These are phyloP conservation scores for Trichoderma citrinoviride DNA, from an alignment of 2,329 filamentous ascomycete genomes.

Conservation along the genomic window DNA sequence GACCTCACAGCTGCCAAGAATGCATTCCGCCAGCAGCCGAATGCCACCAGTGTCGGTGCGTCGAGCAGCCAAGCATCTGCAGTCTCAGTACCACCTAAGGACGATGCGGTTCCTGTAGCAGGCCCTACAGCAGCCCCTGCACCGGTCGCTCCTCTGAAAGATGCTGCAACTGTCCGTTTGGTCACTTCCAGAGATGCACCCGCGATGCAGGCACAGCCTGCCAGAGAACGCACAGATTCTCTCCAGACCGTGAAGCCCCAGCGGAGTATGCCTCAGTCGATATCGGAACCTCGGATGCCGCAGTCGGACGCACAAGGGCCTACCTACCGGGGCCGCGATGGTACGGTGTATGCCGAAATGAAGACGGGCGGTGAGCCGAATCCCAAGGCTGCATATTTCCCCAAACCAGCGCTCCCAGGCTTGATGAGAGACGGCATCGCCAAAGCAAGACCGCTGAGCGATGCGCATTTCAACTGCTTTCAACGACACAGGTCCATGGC, in stretches of 20 bases:
- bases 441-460: slow-evolving; percentile 43
- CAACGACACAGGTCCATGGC: slow-evolving; percentile 49
- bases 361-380: slow-evolving; percentile 36
- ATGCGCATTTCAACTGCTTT: slow-evolving; percentile 47
- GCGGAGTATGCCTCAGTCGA: slow-evolving; percentile 21
- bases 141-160: slow-evolving; percentile 23
- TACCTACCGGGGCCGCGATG: slow-evolving; percentile 39
- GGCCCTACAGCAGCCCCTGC: neutral
- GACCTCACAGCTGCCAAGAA: slow-evolving; percentile 28
- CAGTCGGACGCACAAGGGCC: slow-evolving; percentile 36
- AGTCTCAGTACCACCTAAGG: neutral
- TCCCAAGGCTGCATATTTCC: slow-evolving; percentile 40
- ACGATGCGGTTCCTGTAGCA: neutral
- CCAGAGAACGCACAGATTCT: slow-evolving; percentile 22
- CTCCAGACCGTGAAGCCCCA: slow-evolving; percentile 28
- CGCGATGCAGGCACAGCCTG: slow-evolving; percentile 30
- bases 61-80: neutral
- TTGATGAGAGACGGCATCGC: slow-evolving; percentile 39
- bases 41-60: neutral
- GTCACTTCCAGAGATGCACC: slow-evolving; percentile 26
- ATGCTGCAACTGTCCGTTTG: slow-evolving; percentile 25
- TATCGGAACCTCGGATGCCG: slow-evolving; percentile 35
- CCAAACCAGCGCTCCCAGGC: slow-evolving; percentile 32
- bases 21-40: slow-evolving; percentile 23
- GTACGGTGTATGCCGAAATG: slow-evolving; percentile 44